phyloP scores from a whole-genome alignment of 768 basidiomycete species.

The Pleurotus ostreatus region DNA sequence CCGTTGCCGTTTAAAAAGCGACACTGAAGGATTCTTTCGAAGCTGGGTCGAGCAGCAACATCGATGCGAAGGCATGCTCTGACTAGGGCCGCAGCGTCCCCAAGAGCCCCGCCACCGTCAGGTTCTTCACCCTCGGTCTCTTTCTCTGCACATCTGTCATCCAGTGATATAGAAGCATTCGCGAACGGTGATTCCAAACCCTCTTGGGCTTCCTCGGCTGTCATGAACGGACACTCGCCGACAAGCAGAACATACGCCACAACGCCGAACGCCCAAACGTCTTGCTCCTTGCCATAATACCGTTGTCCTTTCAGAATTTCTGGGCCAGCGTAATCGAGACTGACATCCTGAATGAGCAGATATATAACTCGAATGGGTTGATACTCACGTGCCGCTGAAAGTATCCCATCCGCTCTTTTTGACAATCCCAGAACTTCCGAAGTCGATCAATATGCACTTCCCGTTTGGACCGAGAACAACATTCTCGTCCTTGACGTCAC shows the following conservation, averaged over 20 bases:
- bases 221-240: slow-evolving; percentile 90
- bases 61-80: slow-evolving; percentile 82
- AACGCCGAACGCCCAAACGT: slow-evolving; percentile 97
- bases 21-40: slow-evolving; percentile 75
- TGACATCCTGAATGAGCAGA: slow-evolving; percentile 24
- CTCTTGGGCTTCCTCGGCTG: slow-evolving; percentile 86
- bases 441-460: slow-evolving; percentile 91
- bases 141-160: slow-evolving; percentile 77
- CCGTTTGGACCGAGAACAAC: slow-evolving; percentile 79
- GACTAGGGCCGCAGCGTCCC: slow-evolving; percentile 83
- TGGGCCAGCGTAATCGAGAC: slow-evolving; percentile 92
- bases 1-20: slow-evolving; percentile 74
- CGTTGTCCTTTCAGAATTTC: slow-evolving; percentile 94
- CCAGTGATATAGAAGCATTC: slow-evolving; percentile 69
- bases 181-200: slow-evolving; percentile 76
- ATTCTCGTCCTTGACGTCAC: slow-evolving; percentile 98
- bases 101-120: slow-evolving; percentile 82
- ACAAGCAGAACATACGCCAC: slow-evolving; percentile 93
- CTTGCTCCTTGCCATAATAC: slow-evolving; percentile 95
- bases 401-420: slow-evolving; percentile 87
- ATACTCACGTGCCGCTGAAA: slow-evolving; percentile 86
- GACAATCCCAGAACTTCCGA: slow-evolving; percentile 87
- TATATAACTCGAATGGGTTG: slow-evolving; percentile 3
- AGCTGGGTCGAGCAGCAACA: slow-evolving; percentile 74
- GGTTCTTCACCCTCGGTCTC: slow-evolving; percentile 69